Evolutionary conservation across 2,329 filamentous ascomycete genomes (phyloP), one percentile per base, ranked within the genome.

Genomic region (Botrytis sinoallii): DNA sequence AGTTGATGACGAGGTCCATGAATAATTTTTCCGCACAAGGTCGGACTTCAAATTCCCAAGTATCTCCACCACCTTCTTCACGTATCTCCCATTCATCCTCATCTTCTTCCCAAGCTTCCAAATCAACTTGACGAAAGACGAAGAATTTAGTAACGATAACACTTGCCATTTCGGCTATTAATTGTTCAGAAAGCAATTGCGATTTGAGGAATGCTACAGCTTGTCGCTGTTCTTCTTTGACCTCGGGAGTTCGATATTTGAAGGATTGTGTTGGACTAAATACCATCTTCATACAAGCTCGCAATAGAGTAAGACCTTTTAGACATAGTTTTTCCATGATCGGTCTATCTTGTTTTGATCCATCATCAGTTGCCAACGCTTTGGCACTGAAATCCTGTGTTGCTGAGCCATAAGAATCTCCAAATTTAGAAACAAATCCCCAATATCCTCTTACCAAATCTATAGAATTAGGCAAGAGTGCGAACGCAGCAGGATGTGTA

Each of bases 21-120:
- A 98, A 97, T 22, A 99, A 86, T 82, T 95, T 97, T 83, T 99
- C 96, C 0, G 96, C 92, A 81, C 95, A 98, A 3, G 95, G 93
- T 46, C 95, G 90, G 71, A 98, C 91, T 74, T 95, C 93, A 85
- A 95, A 98, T 79, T 98, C 94, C 88, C 93, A 98, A 1, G 92
- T 93, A 77, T 94, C 93, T 52, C 92, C 91, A 74, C 93, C 89
- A 75, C 91, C 92, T 79, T 97, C 94, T 84, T 98, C 94, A 79
- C 92, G 90, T 76, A 93, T 91, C 82, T 98, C 95, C 95, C 96
- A 99, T 71, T 97, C 94, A 81, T 99, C 94, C 0, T 95, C 94
- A 74, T 97, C 94, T 80, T 97, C 92, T 80, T 97, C 92, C 96
- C 96, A 99, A 74, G 94, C 92, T 75, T 94, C 90, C 1, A 98